Base-by-base conservation (phyloP, 2,329 filamentous ascomycete species). In the Diaporthe vaccinii region DNA sequence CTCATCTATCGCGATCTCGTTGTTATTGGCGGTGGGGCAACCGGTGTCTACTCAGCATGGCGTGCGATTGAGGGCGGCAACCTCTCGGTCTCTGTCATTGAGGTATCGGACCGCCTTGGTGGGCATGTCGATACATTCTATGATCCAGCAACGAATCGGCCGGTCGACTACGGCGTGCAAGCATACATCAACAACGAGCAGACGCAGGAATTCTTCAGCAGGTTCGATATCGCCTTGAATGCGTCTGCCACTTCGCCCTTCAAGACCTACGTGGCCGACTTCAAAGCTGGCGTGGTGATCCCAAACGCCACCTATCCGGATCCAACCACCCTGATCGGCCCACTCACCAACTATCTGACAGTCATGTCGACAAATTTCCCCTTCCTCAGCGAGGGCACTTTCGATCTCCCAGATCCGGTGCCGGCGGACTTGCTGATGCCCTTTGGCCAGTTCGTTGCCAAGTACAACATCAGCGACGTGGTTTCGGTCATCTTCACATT, bases 61-160 rank as follows among this genome's bases (percentile, higher is more conserved):
- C 41, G 75, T 12, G 70, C 79, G 20, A 67, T 75, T 31, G 76
- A 78, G 36, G n/a, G 17, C 1, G 77, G 76, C 36, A 76, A 79
- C 44, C 62, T 68, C 1, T 75, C 75, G 12, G 77, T 80, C 28
- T 72, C 71, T 4, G 53, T 80, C 10, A 73, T 80, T 25, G 79
- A 80, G 53, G 53, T 36, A n/a, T 41, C 58, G n/a, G 61, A 70
- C 22, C 36, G 44, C 9, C 28, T 76, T 7, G 74, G 74, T n/a
- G 87, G 87, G 2, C 86, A 89, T 73, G 84, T 85, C 3, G 79
- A 87, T 28, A 89, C 86, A 4, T 89, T 87, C 77, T 80, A 77
- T 1, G 85, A 85, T 25, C 84, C 84, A 39, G 78, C 82, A 17
- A 84, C 79, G 2, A 80, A 79, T 4, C 76, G 65, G 0, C 55